A percentile compares a stretch with the other conserved stretches of the same genome.
Evolutionary conservation across 2,329 filamentous ascomycete species (phyloP).

Genomic region (Paecilomyces sp.): DNA sequence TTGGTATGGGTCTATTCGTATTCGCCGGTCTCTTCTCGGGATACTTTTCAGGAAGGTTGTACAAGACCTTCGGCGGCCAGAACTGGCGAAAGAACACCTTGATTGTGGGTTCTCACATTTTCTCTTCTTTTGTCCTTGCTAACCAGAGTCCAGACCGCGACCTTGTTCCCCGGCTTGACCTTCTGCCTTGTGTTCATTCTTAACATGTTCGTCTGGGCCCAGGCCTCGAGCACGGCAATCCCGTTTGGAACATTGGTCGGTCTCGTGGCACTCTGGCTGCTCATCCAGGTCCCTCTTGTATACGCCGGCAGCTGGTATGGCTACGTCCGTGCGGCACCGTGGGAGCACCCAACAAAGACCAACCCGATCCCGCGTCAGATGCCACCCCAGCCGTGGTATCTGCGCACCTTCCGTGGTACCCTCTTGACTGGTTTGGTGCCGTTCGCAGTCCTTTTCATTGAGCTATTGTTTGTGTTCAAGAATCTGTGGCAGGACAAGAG

Average conservation of each 20-base stretch:
- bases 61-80: constrained; percentile 72
- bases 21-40: constrained; percentile 79
- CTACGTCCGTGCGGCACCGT: constrained; percentile 58
- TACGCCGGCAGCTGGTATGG: constrained; percentile 75
- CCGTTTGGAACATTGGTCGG: constrained; percentile 72
- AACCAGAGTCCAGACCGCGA: constrained; percentile 49
- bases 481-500: constrained; percentile 86
- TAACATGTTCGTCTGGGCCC: constrained; percentile 85
- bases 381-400: constrained; percentile 69
- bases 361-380: constrained; percentile 64
- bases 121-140: constrained; percentile 6
- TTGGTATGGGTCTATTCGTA: constrained; percentile 74
- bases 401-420: constrained; percentile 54
- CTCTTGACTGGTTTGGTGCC: constrained; percentile 71
- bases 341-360: constrained; percentile 78
- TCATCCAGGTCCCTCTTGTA: constrained; percentile 78
- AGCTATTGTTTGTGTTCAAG: constrained; percentile 80
- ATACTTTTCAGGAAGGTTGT: constrained; percentile 77
- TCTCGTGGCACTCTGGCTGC: constrained; percentile 70
- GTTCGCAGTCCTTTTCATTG: constrained; percentile 82
- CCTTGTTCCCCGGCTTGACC: constrained; percentile 70
- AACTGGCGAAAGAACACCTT: constrained; percentile 70
- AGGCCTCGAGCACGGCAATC: constrained; percentile 79
- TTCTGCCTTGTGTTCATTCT: constrained; percentile 71
- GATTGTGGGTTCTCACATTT: constrained; percentile 35